phyloP scores from a whole-genome alignment of 2,329 filamentous ascomycete species.

The Hymenoscyphus albidus region DNA sequence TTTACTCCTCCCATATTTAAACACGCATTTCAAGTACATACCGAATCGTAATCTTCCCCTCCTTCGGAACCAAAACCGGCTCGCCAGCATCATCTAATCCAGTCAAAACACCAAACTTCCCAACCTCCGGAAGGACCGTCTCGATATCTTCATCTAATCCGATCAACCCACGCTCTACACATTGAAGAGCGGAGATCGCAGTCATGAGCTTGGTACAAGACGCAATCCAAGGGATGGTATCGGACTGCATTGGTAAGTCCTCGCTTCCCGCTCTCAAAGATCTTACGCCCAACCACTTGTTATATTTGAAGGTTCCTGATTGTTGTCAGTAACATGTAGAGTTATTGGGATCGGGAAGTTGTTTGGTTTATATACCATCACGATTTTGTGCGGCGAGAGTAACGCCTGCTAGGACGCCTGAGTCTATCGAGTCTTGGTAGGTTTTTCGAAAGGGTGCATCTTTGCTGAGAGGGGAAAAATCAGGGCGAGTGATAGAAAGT shows the following conservation, averaged over 20 bases:
- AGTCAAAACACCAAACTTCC: conserved; percentile 23
- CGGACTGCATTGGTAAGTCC: conserved; percentile 49
- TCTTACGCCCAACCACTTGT: conserved; percentile 34
- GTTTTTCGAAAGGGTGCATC: not conserved
- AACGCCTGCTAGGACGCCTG: not conserved
- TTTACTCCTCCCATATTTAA: too few species aligned
- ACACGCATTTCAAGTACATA: not conserved
- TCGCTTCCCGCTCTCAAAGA: conserved; percentile 37
- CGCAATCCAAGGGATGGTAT: conserved; percentile 46
- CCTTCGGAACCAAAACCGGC: conserved; percentile 5
- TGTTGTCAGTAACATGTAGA: too few species aligned
- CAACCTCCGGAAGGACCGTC: conserved; percentile 22
- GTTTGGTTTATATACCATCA: not conserved
- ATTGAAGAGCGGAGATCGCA: conserved; percentile 51
- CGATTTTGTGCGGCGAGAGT: not conserved
- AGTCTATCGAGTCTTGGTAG: not conserved
- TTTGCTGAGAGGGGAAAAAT: not conserved
- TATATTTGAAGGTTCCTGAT: conserved; percentile 37
- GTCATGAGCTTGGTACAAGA: conserved; percentile 56
- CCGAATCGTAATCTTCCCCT: not conserved
- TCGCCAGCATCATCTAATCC: conserved; percentile 21
- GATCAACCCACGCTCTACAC: conserved; percentile 49
- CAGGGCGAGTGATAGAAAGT: too few species aligned
- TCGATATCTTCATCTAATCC: conserved; percentile 43
- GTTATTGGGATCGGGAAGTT: too few species aligned